Conservation (phyloP, 257 asterid genomes). For the Solanum pimpinellifolium region DNA sequence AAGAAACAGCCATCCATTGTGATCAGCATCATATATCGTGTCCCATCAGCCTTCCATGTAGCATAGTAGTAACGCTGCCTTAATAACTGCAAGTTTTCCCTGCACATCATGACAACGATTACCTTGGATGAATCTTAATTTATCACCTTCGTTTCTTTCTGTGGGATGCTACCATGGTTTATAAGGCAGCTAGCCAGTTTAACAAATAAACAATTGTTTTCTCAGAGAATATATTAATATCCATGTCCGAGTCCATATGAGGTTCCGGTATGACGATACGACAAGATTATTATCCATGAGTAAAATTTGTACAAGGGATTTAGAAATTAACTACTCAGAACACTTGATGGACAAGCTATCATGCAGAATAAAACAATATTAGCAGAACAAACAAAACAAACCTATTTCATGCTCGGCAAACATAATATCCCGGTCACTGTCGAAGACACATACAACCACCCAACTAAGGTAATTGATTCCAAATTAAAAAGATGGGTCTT, state of each 20-base stretch:
- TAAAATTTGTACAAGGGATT: background rate
- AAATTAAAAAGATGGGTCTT: background rate
- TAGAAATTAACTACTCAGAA: background rate
- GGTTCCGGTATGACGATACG: background rate
- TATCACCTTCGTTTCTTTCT: background rate
- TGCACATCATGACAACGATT: conserved; percentile 17
- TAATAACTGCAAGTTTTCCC: conserved; percentile 83
- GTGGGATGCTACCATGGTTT: background rate
- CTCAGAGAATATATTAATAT: background rate
- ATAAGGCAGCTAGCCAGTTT: background rate
- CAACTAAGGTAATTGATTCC: background rate
- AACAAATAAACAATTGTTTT: background rate
- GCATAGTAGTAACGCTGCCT: conserved; percentile 95
- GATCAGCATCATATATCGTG: conserved; percentile 97
- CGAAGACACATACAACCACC: background rate
- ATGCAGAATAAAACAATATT: background rate
- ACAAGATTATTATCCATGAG: background rate
- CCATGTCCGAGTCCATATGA: background rate
- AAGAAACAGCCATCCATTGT: conserved; percentile 95
- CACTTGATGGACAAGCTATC: background rate
- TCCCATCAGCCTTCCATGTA: conserved; percentile 99
- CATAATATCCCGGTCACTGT: background rate
- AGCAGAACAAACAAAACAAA: background rate
- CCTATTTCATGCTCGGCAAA: background rate
- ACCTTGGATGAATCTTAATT: background rate